Evolutionary conservation across 2,329 filamentous ascomycete species (phyloP).

Genomic region (Fusarium odoratissimum): DNA sequence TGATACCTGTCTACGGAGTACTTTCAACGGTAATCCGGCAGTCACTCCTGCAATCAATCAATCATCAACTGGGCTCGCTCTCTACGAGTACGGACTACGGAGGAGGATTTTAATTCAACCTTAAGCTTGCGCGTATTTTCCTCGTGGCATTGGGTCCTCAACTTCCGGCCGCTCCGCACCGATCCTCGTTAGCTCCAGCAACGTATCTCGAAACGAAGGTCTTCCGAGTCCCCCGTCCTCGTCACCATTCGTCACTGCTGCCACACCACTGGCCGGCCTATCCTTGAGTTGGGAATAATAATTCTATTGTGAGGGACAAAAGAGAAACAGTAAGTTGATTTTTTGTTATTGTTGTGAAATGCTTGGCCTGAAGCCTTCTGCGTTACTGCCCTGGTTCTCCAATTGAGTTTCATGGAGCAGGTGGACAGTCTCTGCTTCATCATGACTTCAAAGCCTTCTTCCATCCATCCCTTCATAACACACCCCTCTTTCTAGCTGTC

Average conservation of each 20-base stretch:
- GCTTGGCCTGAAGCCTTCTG: not conserved
- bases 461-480: slow-evolving; percentile 29
- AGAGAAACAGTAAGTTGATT: slow-evolving; percentile 21
- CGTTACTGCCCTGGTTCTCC: not conserved
- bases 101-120: slow-evolving; percentile 25
- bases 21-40: slow-evolving; percentile 4
- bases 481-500: slow-evolving; percentile 28
- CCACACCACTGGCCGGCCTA: slow-evolving; percentile 38
- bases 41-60: not conserved
- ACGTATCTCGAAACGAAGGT: slow-evolving; percentile 29
- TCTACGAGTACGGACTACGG: not conserved
- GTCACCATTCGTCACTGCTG: slow-evolving; percentile 40
- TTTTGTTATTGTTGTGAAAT: not conserved
- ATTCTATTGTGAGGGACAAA: slow-evolving; percentile 19
- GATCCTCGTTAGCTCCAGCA: slow-evolving; percentile 40
- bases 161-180: slow-evolving; percentile 36
- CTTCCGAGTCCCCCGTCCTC: slow-evolving; percentile 20
- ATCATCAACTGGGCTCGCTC: slow-evolving; percentile 15
- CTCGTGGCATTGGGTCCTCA: slow-evolving; percentile 34
- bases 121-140: slow-evolving; percentile 22
- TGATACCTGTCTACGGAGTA: not conserved
- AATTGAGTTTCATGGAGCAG: slow-evolving; percentile 5
- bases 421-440: slow-evolving; percentile 14
- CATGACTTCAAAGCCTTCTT: slow-evolving; percentile 28
- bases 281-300: slow-evolving; percentile 24